Percentiles rank a stretch among this genome's conserved stretches.
These are phyloP conservation scores for Arabis hirsuta DNA, from an alignment of 345 rosid species.

Conservation along the genomic window DNA sequence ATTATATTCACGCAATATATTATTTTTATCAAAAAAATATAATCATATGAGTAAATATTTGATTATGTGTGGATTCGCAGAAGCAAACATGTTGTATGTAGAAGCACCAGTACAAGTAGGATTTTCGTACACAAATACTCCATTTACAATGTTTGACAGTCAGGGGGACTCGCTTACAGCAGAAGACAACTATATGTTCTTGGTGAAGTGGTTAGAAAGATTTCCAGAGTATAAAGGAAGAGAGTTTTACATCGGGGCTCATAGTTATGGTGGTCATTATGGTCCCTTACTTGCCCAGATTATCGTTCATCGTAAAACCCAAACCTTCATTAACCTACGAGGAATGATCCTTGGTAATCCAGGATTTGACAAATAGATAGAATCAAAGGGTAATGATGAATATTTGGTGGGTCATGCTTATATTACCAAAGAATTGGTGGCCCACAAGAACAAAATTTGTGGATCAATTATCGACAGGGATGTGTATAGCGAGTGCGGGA, in stretches of 20 bases:
- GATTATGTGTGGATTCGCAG: constrained; percentile 28
- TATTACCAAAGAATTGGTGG: constrained; percentile 65
- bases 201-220: constrained; percentile 58
- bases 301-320: background rate
- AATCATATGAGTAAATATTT: background rate
- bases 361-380: constrained; percentile 5
- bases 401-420: constrained; percentile 71
- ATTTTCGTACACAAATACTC: too few relatives aligned
- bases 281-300: too few relatives aligned
- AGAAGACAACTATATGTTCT: too few relatives aligned
- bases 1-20: background rate
- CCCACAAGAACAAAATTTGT: too few relatives aligned
- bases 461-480: too few relatives aligned
- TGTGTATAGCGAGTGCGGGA: background rate
- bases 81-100: constrained; percentile 54
- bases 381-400: background rate
- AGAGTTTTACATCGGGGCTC: constrained; percentile 63
- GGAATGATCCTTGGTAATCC: constrained; percentile 53
- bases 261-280: constrained; percentile 74
- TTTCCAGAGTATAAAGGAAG: constrained; percentile 62
- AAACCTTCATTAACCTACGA: constrained; percentile 57
- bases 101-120: constrained; percentile 51
- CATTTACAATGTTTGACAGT: too few relatives aligned
- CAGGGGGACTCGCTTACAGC: too few relatives aligned
- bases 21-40: background rate